Conservation (phyloP, 2,329 filamentous ascomycete genomes). For the Cordyceps militaris region DNA sequence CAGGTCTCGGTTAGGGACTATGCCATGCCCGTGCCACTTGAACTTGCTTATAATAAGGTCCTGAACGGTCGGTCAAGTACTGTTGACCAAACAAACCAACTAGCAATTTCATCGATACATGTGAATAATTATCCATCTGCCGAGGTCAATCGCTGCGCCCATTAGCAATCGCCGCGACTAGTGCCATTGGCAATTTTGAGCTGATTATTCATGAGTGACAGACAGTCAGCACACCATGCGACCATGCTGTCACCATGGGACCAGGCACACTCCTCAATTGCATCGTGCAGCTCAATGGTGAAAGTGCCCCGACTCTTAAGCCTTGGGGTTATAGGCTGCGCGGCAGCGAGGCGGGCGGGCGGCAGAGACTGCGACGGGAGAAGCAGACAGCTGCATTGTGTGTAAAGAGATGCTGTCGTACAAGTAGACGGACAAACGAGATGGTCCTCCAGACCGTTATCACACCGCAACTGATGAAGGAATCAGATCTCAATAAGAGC, state of each 20-base stretch:
- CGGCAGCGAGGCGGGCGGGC: not conserved
- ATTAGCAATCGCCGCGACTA: not conserved
- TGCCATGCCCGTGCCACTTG: not conserved
- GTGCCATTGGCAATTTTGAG: not conserved
- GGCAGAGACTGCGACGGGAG: not conserved
- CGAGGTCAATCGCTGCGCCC: not conserved
- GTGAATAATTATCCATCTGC: not conserved
- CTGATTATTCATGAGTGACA: not conserved
- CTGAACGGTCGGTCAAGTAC: not conserved
- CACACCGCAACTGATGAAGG: no score
- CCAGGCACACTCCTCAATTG: not conserved
- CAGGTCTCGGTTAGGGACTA: no score
- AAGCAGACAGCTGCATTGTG: not conserved
- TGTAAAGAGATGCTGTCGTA: not conserved
- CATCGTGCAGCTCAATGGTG: not conserved
- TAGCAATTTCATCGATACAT: not conserved
- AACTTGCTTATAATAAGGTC: not conserved
- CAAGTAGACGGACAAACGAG: no score
- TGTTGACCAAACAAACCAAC: not conserved
- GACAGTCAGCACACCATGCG: not conserved
- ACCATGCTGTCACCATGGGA: constrained; percentile 2
- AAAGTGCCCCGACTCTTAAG: not conserved
- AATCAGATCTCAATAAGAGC: no score
- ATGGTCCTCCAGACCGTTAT: no score
- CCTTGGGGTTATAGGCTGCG: not conserved